Conservation (phyloP, 176 grass and related monocot species). For the Carex myosuroides region DNA sequence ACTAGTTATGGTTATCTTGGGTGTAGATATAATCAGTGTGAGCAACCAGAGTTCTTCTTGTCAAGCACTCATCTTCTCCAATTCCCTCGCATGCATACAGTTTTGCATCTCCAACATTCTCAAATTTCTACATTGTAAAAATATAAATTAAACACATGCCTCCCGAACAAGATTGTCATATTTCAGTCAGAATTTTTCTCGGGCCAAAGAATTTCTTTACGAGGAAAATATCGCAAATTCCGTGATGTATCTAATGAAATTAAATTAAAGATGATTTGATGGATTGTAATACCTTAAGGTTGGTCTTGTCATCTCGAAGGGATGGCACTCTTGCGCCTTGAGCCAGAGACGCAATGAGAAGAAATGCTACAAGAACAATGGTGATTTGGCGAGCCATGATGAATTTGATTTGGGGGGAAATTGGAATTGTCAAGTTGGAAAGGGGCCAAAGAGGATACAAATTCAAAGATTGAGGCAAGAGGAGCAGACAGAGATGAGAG, state of each 20-base stretch:
- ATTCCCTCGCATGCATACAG: slow-evolving; percentile 5
- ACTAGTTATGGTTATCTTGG: slow-evolving; percentile 22
- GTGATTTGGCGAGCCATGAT: slow-evolving; percentile 23
- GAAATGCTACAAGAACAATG: slow-evolving; percentile 20
- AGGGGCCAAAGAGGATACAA: neutral
- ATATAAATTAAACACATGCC: neutral
- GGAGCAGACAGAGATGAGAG: neutral
- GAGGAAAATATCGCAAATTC: neutral
- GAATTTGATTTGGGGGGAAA: slow-evolving; percentile 21
- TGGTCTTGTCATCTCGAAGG: neutral
- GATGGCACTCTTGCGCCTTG: slow-evolving; percentile 17
- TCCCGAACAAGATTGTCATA: neutral
- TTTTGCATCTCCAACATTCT: slow-evolving; percentile 1
- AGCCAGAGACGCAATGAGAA: slow-evolving; percentile 21
- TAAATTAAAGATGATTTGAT: neutral
- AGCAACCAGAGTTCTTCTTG: slow-evolving; percentile 21
- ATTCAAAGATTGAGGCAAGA: slow-evolving; percentile 18
- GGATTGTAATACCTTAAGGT: slow-evolving; percentile 18
- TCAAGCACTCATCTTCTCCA: slow-evolving; percentile 16
- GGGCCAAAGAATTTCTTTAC: neutral
- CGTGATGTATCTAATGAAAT: neutral
- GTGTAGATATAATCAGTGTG: slow-evolving; percentile 39
- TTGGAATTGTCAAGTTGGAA: slow-evolving; percentile 17
- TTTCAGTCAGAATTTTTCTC: neutral
- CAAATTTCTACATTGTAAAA: slow-evolving; percentile 12